Evolutionary conservation across 257 asterid genomes (phyloP).

Genomic region (Petrea volubilis): DNA sequence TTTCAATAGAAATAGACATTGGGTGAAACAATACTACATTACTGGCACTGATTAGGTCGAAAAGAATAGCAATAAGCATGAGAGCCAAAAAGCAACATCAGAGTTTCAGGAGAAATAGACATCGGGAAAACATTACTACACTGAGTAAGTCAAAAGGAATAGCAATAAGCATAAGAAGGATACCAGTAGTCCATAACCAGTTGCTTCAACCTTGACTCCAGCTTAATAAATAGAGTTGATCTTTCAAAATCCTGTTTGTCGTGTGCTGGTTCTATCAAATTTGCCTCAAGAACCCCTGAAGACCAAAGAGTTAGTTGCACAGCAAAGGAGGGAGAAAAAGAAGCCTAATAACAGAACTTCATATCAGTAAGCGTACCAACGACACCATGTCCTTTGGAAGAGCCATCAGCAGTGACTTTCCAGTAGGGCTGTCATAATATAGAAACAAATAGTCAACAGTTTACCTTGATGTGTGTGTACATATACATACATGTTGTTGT

Average conservation of each 20-base stretch:
- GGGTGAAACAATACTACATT: too few species aligned
- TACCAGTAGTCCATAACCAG: slow-evolving; percentile 88
- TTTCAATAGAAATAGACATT: too few species aligned
- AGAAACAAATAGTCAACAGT: slow-evolving; percentile 23
- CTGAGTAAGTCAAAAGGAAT: background rate
- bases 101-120: slow-evolving; percentile 18
- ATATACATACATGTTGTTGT: background rate
- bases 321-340: background rate
- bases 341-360: slow-evolving; percentile 16
- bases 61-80: too few species aligned
- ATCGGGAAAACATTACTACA: background rate
- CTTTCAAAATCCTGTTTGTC: slow-evolving; percentile 98
- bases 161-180: slow-evolving; percentile 21
- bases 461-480: background rate
- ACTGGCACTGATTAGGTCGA: too few species aligned
- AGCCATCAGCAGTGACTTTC: slow-evolving; percentile 92
- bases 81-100: background rate
- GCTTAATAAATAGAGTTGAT: slow-evolving; percentile 63
- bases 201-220: slow-evolving; percentile 77
- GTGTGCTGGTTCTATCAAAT: slow-evolving; percentile 94
- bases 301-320: slow-evolving; percentile 25
- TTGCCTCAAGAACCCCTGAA: slow-evolving; percentile 92
- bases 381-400: slow-evolving; percentile 71
- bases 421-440: slow-evolving; percentile 76
- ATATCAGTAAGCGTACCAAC: slow-evolving; percentile 59